Conservation (phyloP, 805 yeast species). For the Suhomyces canberraensis region DNA sequence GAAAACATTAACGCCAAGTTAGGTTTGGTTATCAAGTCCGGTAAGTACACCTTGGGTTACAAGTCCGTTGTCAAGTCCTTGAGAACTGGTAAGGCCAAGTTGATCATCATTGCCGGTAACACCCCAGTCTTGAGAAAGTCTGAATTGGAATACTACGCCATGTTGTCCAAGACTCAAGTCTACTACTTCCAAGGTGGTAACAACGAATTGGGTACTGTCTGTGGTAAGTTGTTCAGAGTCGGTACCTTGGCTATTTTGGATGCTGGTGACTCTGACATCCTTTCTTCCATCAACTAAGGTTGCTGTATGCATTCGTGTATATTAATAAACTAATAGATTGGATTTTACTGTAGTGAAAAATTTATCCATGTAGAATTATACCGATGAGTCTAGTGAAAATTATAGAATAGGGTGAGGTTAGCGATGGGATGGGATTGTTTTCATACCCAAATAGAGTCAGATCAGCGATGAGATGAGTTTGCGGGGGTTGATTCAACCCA, state of each 20-base stretch:
- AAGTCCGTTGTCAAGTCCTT: conserved; percentile 97
- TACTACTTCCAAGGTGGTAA: conserved; percentile 99
- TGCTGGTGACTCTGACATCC: conserved; percentile 99
- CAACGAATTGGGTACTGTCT: conserved; percentile 99
- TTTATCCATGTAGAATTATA: too few species aligned
- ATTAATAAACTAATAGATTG: conserved; percentile 8
- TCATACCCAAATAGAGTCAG: too few species aligned
- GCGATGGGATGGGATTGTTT: too few species aligned
- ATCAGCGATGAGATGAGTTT: too few species aligned
- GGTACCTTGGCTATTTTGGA: conserved; percentile 95
- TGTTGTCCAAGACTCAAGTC: conserved; percentile 95
- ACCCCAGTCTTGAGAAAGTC: conserved; percentile 99
- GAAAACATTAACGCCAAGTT: conserved; percentile 98
- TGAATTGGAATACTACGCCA: conserved; percentile 99
- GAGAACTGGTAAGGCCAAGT: conserved; percentile 98
- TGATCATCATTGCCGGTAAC: conserved; percentile 97
- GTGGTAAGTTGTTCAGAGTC: conserved; percentile 99
- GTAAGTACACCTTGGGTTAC: conserved; percentile 99
- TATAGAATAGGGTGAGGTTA: too few species aligned
- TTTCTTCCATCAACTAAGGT: conserved; percentile 47
- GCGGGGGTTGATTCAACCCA: too few species aligned
- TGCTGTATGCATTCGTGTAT: conserved; percentile 4
- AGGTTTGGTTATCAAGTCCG: conserved; percentile 97
- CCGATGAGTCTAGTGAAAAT: too few species aligned
- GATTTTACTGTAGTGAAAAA: too few species aligned